These are phyloP conservation scores for Chalara sp. DNA, from an alignment of 2,329 filamentous ascomycete species.

Conservation along the genomic window DNA sequence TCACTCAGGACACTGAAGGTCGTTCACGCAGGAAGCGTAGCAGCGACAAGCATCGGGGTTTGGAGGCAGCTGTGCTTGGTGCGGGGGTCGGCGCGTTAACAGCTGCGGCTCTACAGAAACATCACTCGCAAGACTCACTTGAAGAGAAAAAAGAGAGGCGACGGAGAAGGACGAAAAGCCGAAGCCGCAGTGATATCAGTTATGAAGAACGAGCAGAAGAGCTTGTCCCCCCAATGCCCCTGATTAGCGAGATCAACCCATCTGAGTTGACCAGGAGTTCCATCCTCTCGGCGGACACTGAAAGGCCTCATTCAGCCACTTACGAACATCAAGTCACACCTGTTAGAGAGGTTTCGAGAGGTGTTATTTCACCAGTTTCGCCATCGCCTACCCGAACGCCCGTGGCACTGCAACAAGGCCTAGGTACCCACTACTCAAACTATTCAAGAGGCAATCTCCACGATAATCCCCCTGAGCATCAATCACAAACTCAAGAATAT, in stretches of 20 bases:
- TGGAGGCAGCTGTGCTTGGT: constrained; percentile 21
- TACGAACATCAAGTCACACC: constrained; percentile 45
- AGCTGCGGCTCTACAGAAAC: constrained; percentile 54
- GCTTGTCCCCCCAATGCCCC: constrained; percentile 72
- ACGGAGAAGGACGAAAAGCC: constrained; percentile 34
- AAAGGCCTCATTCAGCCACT: constrained; percentile 62
- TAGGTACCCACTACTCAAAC: constrained; percentile 58
- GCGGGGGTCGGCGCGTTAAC: constrained; percentile 49
- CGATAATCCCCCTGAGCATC: constrained; percentile 37
- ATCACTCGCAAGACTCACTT: constrained; percentile 56
- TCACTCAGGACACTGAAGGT: constrained; percentile 42
- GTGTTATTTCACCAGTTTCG: constrained; percentile 52
- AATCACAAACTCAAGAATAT: constrained; percentile 30
- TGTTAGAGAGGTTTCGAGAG: constrained; percentile 56
- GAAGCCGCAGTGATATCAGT: constrained; percentile 38
- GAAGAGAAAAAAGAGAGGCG: constrained; percentile 38
- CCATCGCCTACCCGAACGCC: constrained; percentile 57
- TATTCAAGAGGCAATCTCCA: constrained; percentile 38
- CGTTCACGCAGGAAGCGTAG: constrained; percentile 26
- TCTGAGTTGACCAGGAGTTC: constrained; percentile 86
- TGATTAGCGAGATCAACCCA: constrained; percentile 77
- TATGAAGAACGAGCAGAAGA: constrained; percentile 46
- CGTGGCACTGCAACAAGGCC: constrained; percentile 44
- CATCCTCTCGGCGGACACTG: constrained; percentile 75
- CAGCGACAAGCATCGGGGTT: constrained; percentile 18